phyloP scores from a whole-genome alignment of 805 yeast genomes.

The Citeromyces nyonsensis region DNA sequence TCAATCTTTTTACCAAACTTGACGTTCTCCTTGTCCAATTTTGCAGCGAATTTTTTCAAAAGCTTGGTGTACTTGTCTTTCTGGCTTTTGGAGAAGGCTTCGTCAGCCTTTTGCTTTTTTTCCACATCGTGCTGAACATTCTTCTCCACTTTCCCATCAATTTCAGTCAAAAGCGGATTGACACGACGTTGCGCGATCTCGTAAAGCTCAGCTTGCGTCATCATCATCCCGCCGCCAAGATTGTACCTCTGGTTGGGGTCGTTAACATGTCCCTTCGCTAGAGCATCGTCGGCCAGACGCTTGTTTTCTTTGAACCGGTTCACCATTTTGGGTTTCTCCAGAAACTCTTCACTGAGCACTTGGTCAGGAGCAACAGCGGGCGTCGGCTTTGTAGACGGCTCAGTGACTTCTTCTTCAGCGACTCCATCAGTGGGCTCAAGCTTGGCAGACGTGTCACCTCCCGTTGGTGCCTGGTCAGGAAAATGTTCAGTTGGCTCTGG shows the following conservation, averaged over 20 bases:
- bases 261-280: constrained; percentile 22
- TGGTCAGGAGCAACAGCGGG: constrained; percentile 7
- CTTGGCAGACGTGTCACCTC: neutral
- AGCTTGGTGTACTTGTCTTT: constrained; percentile 17
- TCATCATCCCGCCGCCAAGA: constrained; percentile 35
- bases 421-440: constrained; percentile 2
- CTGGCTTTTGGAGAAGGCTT: constrained; percentile 15
- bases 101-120: constrained; percentile 11
- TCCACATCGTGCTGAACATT: constrained; percentile 13
- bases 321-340: constrained; percentile 31
- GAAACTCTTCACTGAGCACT: constrained; percentile 18
- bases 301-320: constrained; percentile 32
- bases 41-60: constrained; percentile 18
- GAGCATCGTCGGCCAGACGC: constrained; percentile 27
- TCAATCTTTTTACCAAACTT: constrained; percentile 9
- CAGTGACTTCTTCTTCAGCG: neutral
- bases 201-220: constrained; percentile 38
- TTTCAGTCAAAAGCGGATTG: constrained; percentile 33
- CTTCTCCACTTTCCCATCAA: constrained; percentile 31
- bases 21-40: constrained; percentile 25
- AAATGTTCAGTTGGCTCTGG: too few species aligned
- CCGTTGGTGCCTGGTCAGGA: neutral
- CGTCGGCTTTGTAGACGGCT: constrained; percentile 11
- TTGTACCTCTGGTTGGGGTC: constrained; percentile 33
- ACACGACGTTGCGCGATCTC: constrained; percentile 40